phyloP scores from a whole-genome alignment of 2,329 filamentous ascomycete species.

The Coniochaeta prunicola region DNA sequence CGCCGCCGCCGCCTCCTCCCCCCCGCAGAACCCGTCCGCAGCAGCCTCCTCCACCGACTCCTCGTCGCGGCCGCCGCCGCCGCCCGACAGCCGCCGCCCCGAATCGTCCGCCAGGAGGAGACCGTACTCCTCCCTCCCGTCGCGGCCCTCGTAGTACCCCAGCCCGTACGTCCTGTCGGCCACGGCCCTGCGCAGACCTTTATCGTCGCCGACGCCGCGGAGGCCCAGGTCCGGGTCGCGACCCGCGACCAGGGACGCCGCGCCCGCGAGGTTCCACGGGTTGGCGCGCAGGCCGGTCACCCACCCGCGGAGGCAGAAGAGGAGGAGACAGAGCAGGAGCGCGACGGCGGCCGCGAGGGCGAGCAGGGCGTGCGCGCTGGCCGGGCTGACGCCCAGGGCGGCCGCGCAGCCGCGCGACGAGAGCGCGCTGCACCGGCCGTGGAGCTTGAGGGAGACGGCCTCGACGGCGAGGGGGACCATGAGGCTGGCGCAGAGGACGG shows the following conservation, averaged over 20 bases:
- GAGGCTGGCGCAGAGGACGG: slow-evolving; percentile 25
- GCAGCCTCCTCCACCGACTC: not conserved
- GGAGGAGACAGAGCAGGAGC: slow-evolving; percentile 19
- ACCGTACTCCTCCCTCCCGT: slow-evolving; percentile 21
- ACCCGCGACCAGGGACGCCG: slow-evolving; percentile 26
- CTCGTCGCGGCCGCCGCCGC: slow-evolving; percentile 4
- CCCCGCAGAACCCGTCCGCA: slow-evolving; percentile 1
- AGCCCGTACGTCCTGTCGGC: slow-evolving; percentile 22
- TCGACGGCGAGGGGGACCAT: slow-evolving; percentile 32
- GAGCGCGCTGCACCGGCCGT: slow-evolving; percentile 23
- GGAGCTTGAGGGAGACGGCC: slow-evolving; percentile 28
- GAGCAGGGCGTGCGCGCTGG: slow-evolving; percentile 21
- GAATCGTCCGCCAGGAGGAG: slow-evolving; percentile 21
- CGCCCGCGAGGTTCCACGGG: slow-evolving; percentile 31
- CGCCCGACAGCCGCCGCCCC: slow-evolving; percentile 11
- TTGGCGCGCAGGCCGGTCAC: slow-evolving; percentile 29
- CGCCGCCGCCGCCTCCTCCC: not conserved
- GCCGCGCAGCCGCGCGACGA: slow-evolving; percentile 24
- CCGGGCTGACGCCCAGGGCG: slow-evolving; percentile 24
- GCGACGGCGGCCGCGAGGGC: slow-evolving; percentile 23
- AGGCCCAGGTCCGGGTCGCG: slow-evolving; percentile 21
- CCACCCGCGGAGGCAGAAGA: slow-evolving; percentile 22
- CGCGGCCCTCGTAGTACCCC: slow-evolving; percentile 18
- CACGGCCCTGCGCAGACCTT: slow-evolving; percentile 15
- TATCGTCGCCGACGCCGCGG: slow-evolving; percentile 10